phyloP scores from a whole-genome alignment of 192 early-diverging fungal genomes.

The Coemansia sp. region DNA sequence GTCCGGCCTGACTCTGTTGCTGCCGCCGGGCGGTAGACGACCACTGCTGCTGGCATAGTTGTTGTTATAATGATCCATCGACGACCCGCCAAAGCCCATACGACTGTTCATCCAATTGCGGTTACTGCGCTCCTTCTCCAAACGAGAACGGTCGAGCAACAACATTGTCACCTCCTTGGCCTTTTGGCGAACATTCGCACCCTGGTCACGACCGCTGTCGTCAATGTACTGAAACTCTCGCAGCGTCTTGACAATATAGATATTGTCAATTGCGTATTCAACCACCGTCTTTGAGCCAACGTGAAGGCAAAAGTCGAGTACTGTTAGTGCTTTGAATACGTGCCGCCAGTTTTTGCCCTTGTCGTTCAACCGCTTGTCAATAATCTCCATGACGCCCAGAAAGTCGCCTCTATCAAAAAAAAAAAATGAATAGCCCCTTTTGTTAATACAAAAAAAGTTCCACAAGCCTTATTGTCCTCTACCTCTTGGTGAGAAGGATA shows the following conservation, averaged over 20 bases:
- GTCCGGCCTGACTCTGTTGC: constrained; percentile 6
- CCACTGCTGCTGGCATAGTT: constrained; percentile 48
- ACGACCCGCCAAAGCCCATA: constrained; percentile 51
- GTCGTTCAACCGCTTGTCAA: constrained; percentile 97
- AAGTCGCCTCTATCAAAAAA: constrained; percentile 70
- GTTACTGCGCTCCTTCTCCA: constrained; percentile 75
- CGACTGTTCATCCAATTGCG: constrained; percentile 67
- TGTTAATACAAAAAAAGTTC: background rate
- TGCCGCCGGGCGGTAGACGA: constrained; percentile 27
- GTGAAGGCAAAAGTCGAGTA: constrained; percentile 86
- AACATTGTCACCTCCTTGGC: constrained; percentile 87
- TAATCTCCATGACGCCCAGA: constrained; percentile 96
- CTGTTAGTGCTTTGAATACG: constrained; percentile 90
- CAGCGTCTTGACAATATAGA: constrained; percentile 93
- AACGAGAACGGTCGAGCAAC: constrained; percentile 73
- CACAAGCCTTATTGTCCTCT: constrained; percentile 2
- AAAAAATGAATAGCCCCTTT: constrained; percentile 19
- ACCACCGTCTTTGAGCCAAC: constrained; percentile 87
- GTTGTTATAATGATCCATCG: constrained; percentile 19
- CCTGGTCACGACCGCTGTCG: constrained; percentile 90
- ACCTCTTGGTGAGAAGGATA: no score
- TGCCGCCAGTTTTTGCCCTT: constrained; percentile 98
- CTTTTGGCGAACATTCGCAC: constrained; percentile 90
- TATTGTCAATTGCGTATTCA: constrained; percentile 83
- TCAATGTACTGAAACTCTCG: constrained; percentile 97